Percentiles rank a stretch among this genome's conserved stretches.
Conservation (phyloP, 2,329 filamentous ascomycete species). For the Kalmusia sp. region DNA sequence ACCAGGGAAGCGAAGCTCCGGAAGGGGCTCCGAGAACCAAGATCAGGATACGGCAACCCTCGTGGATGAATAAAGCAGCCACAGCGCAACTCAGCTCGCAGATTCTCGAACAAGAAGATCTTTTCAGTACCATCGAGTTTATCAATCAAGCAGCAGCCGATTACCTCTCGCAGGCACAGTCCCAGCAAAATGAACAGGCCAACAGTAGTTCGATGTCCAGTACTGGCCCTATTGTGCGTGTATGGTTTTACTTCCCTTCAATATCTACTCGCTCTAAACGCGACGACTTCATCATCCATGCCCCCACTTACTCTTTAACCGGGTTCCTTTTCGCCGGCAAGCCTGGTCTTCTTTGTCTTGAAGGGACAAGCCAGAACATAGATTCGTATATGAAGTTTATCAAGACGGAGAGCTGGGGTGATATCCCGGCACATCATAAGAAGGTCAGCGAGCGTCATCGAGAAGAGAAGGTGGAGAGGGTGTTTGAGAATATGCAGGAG, state of each 20-base stretch:
- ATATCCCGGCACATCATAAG: conserved; percentile 68
- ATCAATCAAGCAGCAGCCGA: conserved; percentile 26
- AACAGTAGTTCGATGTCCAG: not conserved
- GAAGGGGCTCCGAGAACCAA: conserved; percentile 28
- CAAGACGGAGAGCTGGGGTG: conserved; percentile 69
- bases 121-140: conserved; percentile 29
- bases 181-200: not conserved
- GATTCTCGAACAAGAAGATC: conserved; percentile 16
- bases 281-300: conserved; percentile 63
- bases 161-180: conserved; percentile 6
- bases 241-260: conserved; percentile 70
- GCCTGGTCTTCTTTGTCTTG: conserved; percentile 62
- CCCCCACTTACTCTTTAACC: conserved; percentile 60
- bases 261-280: conserved; percentile 66
- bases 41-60: conserved; percentile 30
- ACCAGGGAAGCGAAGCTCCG: conserved; percentile 10
- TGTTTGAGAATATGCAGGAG: conserved; percentile 64
- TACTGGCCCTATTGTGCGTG: conserved; percentile 51
- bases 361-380: conserved; percentile 56
- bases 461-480: conserved; percentile 49
- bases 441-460: conserved; percentile 66
- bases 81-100: conserved; percentile 23
- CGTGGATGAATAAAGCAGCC: conserved; percentile 30
- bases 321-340: conserved; percentile 68
- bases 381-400: conserved; percentile 69